phyloP scores from a whole-genome alignment of 805 yeast genomes.

The Pichia cabralensis region DNA sequence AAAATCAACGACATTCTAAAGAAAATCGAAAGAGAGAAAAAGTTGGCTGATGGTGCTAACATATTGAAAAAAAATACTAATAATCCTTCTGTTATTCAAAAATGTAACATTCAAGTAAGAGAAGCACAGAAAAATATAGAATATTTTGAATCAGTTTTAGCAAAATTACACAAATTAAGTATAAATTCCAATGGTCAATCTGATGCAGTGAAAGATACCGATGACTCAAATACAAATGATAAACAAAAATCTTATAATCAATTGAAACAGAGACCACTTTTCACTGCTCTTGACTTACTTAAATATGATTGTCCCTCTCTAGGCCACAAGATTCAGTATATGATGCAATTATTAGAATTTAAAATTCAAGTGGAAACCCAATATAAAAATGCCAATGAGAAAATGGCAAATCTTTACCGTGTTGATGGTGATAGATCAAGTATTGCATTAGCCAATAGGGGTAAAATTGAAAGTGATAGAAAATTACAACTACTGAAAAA shows the following conservation, averaged over 20 bases:
- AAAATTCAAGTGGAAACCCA: constrained; percentile 91
- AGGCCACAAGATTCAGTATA: constrained; percentile 89
- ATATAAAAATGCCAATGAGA: constrained; percentile 86
- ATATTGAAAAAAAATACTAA: constrained; percentile 67
- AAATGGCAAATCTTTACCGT: constrained; percentile 74
- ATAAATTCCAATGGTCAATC: not conserved
- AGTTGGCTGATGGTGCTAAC: constrained; percentile 81
- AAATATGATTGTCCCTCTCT: constrained; percentile 91
- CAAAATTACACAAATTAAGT: constrained; percentile 38
- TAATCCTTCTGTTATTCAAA: constrained; percentile 77
- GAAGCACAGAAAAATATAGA: constrained; percentile 90
- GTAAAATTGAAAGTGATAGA: constrained; percentile 73
- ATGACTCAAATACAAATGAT: not conserved
- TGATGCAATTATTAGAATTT: constrained; percentile 91
- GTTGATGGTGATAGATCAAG: constrained; percentile 85
- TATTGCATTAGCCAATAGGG: constrained; percentile 82
- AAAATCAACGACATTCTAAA: constrained; percentile 56
- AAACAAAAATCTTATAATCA: not conserved
- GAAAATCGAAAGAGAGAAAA: constrained; percentile 82
- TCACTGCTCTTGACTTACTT: constrained; percentile 67
- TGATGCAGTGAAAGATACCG: too few relatives aligned
- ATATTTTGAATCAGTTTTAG: constrained; percentile 70
- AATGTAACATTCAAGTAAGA: constrained; percentile 80
- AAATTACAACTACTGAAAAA: constrained; percentile 76
- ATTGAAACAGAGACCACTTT: constrained; percentile 31